Base-by-base conservation (phyloP, 495 filamentous ascomycete species). In the Penicillium cinerascens region DNA sequence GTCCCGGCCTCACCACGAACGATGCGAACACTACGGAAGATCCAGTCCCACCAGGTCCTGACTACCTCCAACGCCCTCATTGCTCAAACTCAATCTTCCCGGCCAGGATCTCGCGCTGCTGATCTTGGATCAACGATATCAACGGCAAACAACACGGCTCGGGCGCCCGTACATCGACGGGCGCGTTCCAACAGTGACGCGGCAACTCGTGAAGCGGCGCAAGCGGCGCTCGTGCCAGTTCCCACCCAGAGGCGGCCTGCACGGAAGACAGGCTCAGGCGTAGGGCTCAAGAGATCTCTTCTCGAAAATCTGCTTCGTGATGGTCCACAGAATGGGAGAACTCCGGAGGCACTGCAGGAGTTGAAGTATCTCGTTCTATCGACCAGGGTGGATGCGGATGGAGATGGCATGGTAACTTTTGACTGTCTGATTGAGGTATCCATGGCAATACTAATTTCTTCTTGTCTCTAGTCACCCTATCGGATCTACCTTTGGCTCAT, bases 401-500 rank as follows among this genome's bases (percentile, higher is more conserved):
- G 73, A 46, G 91, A 96, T 76, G 91, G 91, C 75, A 96, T 96
- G 91, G 91, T 93, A 73, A 52, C 44, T 4, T 3, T 42, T 18
- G 18, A 25, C 29, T 44, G 6, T 16, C 13, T 17, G 3, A 7
- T 6, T 1, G 23, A 15, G 17, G 18, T 17, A 13, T 20, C n/a
- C 18, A 16, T 4, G 11, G 6, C 33, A 20, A 17, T 21, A 26
- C 47, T 50, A 16, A 50, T 26, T 4, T 35, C 2, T 15, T 1
- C 22, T 4, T 10, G 33, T 36, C 33, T 26, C 20, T 59, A 96
- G 92, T 97, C 93, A n/a, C 80, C 89, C 29, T 82, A 92, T 48
- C 83, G 93, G 56, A 91, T 97, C 55, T 97, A 99, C 67, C 80
- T 96, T 49, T 99, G 93, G 93, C 78, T 96, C 18, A 87, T 95